Evolutionary conservation across 768 basidiomycete genomes (phyloP).

Genomic region (Collybia nuda): DNA sequence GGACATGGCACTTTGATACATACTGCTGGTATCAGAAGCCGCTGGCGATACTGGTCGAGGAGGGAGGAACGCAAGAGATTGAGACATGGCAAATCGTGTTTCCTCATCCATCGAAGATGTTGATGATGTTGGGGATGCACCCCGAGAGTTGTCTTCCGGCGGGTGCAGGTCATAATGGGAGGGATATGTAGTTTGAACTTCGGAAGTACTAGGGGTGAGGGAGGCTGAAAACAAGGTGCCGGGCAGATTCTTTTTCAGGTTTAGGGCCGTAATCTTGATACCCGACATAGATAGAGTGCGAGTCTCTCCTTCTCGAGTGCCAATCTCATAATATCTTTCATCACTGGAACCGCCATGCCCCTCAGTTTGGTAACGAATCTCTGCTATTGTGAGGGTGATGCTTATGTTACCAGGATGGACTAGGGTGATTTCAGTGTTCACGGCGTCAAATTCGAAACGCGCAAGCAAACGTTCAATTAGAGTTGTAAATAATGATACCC

Average conservation of each 20-base stretch:
- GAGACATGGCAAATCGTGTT: conserved; percentile 67
- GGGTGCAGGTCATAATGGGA: background rate
- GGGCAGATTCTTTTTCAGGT: conserved; percentile 27
- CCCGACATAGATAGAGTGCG: conserved; percentile 60
- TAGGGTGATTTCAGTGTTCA: conserved; percentile 66
- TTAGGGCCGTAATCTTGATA: conserved; percentile 49
- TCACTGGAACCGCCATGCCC: conserved; percentile 5
- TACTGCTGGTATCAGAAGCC: conserved; percentile 57
- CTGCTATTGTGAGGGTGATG: conserved; percentile 56
- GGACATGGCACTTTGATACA: conserved; percentile 79
- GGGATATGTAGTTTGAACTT: conserved; percentile 21
- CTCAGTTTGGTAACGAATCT: conserved; percentile 59
- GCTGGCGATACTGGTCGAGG: conserved; percentile 42
- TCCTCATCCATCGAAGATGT: conserved; percentile 67
- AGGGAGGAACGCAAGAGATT: conserved; percentile 67
- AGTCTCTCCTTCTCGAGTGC: conserved; percentile 23
- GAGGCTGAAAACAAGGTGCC: conserved; percentile 7
- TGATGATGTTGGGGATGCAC: conserved; percentile 52
- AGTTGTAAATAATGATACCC: conserved; percentile 78
- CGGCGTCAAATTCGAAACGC: conserved; percentile 74
- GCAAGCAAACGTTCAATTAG: conserved; percentile 79
- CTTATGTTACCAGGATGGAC: conserved; percentile 64
- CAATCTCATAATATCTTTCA: background rate
- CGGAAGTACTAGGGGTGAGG: conserved; percentile 4
- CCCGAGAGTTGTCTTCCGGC: conserved; percentile 14